Base-by-base conservation (phyloP, 2,329 filamentous ascomycete genomes). In the Aspergillus brunneoviolaceus region DNA sequence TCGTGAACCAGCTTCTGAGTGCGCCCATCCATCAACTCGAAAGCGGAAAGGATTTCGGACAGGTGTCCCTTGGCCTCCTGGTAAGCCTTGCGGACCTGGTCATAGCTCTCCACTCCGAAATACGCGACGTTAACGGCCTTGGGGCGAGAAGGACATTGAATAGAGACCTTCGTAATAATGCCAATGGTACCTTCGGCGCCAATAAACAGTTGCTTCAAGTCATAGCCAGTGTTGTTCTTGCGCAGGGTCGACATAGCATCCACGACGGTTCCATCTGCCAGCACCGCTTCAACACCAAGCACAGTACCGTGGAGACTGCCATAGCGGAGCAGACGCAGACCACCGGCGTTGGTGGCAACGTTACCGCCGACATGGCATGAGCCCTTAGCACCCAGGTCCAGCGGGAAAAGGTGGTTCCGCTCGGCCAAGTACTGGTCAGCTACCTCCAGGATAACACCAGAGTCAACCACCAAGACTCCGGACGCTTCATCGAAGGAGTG, bases 161-260 rank as follows among this genome's bases (percentile, higher is more conserved):
- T 89, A 3, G 92, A 93, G 42, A 98, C 84, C 51, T 86, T 93
- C 19, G 95, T 99, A 69, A 99, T 90, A 70, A 98, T 90, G 56
- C 95, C 95, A 64, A 98, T 89, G 5, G 95, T 98, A 25, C 95
- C 95, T 77, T 99, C 95, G 33, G 88, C 91, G 50, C 95, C 95
- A 70, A 99, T 96, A 75, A 99, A 97, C 39, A 97, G 85, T 77
- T 97, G 94, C 81, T 97, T 97, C 59, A 97, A 78, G 74, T 99
- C 96, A 77, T 98, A 99, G 29, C 95, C 95, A 2, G 95, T 99
- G 80, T 99, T 99, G 83, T 99, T 98, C 83, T 99, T 99, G 67
- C 95, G 87, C 60, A 99, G 82, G 61, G 86, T 93, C 67, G 87
- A 89, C 33, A 99, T 86, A 69, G 97, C 92, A 69, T 98, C 88